Evolutionary conservation across 768 basidiomycete genomes (phyloP).

Genomic region (Gyrodon lividus): DNA sequence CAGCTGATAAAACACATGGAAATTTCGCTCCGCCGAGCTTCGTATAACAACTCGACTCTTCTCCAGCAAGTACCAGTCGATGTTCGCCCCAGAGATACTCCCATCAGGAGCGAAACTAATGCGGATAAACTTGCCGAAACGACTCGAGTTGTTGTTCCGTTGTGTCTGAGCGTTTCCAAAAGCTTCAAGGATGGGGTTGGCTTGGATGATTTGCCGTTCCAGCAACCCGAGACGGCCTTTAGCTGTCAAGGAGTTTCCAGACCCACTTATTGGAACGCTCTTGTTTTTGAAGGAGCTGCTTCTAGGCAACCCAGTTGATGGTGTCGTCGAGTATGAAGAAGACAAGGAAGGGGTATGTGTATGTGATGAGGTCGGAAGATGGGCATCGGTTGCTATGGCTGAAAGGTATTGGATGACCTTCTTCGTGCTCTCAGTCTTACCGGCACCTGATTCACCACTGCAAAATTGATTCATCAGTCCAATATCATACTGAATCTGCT

Average conservation of each 20-base stretch:
- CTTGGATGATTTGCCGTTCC: constrained; percentile 95
- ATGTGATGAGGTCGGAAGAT: constrained; percentile 57
- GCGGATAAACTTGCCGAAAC: constrained; percentile 97
- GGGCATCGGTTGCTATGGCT: constrained; percentile 86
- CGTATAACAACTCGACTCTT: constrained; percentile 93
- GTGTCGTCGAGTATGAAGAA: constrained; percentile 54
- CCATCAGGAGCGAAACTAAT: constrained; percentile 93
- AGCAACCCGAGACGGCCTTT: constrained; percentile 83
- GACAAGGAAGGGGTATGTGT: constrained; percentile 65
- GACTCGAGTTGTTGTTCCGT: constrained; percentile 97
- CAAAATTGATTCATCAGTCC: constrained; percentile 8
- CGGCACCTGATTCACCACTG: constrained; percentile 98
- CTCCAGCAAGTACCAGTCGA: constrained; percentile 98
- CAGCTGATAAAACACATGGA: constrained; percentile 97
- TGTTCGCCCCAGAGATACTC: constrained; percentile 95
- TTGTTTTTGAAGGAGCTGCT: constrained; percentile 60
- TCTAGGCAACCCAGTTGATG: constrained; percentile 67
- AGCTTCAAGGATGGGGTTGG: constrained; percentile 95
- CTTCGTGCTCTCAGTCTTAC: constrained; percentile 98
- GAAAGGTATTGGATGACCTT: constrained; percentile 99
- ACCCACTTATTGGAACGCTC: constrained; percentile 46
- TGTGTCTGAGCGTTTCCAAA: constrained; percentile 99
- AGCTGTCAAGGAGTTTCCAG: constrained; percentile 48
- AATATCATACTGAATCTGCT: not conserved
- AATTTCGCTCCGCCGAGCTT: constrained; percentile 86